Conservation (phyloP, 2,329 filamentous ascomycete genomes). For the Sordariomycetes sp. region DNA sequence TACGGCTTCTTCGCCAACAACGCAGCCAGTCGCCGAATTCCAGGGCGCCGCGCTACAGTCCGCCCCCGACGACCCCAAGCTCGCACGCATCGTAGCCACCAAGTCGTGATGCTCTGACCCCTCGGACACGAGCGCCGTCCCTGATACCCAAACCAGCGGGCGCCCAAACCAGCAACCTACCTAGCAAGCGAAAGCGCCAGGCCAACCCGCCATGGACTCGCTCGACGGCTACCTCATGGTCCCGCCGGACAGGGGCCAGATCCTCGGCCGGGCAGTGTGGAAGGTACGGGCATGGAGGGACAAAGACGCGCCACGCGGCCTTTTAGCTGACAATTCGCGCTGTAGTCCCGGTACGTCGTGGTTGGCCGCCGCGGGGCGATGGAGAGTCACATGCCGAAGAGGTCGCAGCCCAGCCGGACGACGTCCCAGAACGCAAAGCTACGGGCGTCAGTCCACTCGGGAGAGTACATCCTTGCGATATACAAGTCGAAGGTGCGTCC, state of each 20-base stretch:
- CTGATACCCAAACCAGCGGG: neutral
- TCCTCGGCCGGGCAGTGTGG: slow-evolving; percentile 36
- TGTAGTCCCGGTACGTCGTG: slow-evolving; percentile 45
- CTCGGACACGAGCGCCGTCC: neutral
- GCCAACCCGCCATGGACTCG: slow-evolving; percentile 12
- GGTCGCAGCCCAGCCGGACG: slow-evolving; percentile 22
- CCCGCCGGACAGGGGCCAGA: slow-evolving; percentile 35
- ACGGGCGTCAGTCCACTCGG: slow-evolving; percentile 11
- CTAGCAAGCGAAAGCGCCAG: neutral
- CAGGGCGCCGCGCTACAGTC: neutral
- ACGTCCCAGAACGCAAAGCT: slow-evolving; percentile 16
- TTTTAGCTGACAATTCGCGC: neutral
- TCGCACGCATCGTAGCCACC: neutral
- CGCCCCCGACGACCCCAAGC: neutral
- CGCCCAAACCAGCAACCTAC: neutral
- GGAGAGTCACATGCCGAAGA: slow-evolving; percentile 23
- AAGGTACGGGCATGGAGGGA: slow-evolving; percentile 24
- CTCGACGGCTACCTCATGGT: slow-evolving; percentile 33
- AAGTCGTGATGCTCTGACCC: neutral
- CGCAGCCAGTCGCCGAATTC: neutral
- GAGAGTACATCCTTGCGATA: slow-evolving; percentile 35
- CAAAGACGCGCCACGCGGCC: neutral
- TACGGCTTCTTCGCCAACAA: neutral
- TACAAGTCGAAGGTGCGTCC: slow-evolving; percentile 40
- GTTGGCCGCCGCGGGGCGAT: slow-evolving; percentile 27